These are phyloP conservation scores for Diplocarpon rosae DNA, from an alignment of 2,329 filamentous ascomycete species.

Conservation along the genomic window DNA sequence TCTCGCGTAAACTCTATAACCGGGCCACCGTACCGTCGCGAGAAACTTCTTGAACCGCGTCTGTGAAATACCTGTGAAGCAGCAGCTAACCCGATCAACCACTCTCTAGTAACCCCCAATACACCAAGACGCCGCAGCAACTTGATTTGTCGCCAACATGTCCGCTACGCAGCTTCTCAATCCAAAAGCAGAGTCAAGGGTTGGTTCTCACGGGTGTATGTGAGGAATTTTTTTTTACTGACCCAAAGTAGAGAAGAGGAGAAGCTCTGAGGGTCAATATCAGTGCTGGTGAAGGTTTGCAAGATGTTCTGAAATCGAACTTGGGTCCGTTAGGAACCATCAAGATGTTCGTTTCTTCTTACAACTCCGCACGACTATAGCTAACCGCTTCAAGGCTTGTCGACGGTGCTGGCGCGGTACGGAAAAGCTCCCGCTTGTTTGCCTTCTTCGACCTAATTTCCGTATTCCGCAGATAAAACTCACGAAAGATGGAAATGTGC, in stretches of 20 bases:
- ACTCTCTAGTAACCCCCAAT: background rate
- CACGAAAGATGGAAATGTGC: constrained; percentile 95
- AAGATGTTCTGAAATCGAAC: constrained; percentile 94
- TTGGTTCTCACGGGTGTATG: constrained; percentile 36
- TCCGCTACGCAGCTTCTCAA: constrained; percentile 97
- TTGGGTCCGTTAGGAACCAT: constrained; percentile 87
- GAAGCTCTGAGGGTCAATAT: constrained; percentile 98
- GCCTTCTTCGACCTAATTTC: constrained; percentile 15
- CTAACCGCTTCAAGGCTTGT: constrained; percentile 42
- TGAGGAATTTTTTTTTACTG: constrained; percentile 22
- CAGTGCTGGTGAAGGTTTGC: constrained; percentile 82
- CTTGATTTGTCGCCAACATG: constrained; percentile 42
- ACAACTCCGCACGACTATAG: constrained; percentile 1
- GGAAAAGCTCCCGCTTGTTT: constrained; percentile 16
- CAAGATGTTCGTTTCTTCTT: constrained; percentile 61
- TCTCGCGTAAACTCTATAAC: no score
- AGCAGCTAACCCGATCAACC: no score
- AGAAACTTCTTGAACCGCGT: constrained; percentile 10
- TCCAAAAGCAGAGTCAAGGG: constrained; percentile 95
- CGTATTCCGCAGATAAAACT: constrained; percentile 67
- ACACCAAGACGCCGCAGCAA: constrained; percentile 8
- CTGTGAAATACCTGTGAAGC: background rate
- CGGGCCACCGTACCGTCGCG: constrained; percentile 4
- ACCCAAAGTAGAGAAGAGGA: constrained; percentile 63
- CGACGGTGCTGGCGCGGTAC: constrained; percentile 58